These are phyloP conservation scores for Entelexis paramagnoliae DNA, from an alignment of 1,139 yeast species.

Conservation along the genomic window DNA sequence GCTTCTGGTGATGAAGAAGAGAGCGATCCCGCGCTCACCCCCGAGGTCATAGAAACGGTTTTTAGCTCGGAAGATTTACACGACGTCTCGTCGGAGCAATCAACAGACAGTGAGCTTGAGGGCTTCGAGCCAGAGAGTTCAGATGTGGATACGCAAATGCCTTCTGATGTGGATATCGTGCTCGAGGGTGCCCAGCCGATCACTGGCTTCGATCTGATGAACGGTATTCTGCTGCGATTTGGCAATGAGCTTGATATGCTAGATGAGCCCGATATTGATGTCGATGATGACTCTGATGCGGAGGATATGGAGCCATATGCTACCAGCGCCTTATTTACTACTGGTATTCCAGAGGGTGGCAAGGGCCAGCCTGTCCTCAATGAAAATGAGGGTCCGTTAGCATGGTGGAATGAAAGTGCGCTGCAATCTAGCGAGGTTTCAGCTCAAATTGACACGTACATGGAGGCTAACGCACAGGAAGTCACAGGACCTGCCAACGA, in stretches of 20 bases:
- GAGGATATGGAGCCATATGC: not conserved
- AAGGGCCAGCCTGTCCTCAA: not conserved
- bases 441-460: not conserved
- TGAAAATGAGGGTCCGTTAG: not conserved
- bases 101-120: not conserved
- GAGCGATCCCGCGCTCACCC: not conserved
- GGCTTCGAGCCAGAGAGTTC: not conserved
- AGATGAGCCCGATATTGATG: not conserved
- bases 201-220: not conserved
- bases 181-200: not conserved
- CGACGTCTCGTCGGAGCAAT: not conserved
- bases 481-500: not conserved
- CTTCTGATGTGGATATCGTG: conserved; percentile 1
- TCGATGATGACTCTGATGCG: not conserved
- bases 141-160: not conserved
- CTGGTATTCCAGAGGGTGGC: not conserved
- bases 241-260: not conserved
- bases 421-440: not conserved
- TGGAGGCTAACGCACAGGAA: not conserved
- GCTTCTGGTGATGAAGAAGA: not conserved
- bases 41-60: not conserved
- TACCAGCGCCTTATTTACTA: not conserved
- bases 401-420: conserved; percentile 1
- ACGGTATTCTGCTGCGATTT: not conserved
- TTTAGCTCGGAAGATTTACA: not conserved